Evolutionary conservation across 192 early-diverging fungal genomes (phyloP).

Genomic region (Linnemannia hyalina): DNA sequence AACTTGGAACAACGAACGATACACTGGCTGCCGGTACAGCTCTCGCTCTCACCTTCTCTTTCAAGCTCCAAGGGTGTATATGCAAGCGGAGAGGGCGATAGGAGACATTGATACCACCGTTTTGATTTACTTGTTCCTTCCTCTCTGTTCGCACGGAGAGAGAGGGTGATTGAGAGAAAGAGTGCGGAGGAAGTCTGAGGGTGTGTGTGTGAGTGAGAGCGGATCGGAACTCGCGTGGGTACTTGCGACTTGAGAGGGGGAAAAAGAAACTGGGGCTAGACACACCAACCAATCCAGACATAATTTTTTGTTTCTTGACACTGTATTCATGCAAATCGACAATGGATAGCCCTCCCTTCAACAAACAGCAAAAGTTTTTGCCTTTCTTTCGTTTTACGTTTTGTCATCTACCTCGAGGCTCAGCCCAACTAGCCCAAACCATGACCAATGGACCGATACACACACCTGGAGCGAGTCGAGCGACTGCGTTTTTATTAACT

Average conservation of each 20-base stretch:
- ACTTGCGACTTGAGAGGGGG: neutral
- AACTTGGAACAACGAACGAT: neutral
- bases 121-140: neutral
- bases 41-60: neutral
- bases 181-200: neutral
- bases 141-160: neutral
- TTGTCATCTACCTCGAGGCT: neutral
- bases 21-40: neutral
- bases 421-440: neutral
- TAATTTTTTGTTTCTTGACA: neutral
- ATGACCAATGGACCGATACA: neutral
- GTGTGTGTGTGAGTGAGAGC: neutral
- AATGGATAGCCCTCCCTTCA: neutral
- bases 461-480: neutral
- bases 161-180: neutral
- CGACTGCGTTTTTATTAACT: neutral
- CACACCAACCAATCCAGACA: neutral
- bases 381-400: neutral
- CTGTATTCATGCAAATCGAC: constrained; percentile 2
- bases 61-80: neutral
- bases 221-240: constrained; percentile 8
- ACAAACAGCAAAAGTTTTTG: neutral
- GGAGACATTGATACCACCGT: neutral
- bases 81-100: no score
- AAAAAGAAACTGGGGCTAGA: neutral